Evolutionary conservation across 495 filamentous ascomycete genomes (phyloP).

Genomic region (Penicillium longicatenatum): DNA sequence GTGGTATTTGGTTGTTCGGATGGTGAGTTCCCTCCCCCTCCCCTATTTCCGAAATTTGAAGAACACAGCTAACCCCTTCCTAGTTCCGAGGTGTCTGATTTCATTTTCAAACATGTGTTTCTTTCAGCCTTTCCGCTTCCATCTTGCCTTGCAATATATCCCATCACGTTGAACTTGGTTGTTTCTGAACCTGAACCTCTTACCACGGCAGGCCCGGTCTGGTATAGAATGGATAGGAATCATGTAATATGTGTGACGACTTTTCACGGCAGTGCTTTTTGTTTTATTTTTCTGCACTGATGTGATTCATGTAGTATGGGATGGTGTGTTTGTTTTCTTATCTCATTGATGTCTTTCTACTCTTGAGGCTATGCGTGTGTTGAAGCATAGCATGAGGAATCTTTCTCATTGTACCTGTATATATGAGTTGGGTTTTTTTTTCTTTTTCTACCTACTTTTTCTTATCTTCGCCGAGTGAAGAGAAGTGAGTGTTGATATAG

Average conservation of each 20-base stretch:
- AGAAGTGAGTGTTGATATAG: slow-evolving; percentile 14
- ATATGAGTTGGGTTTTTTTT: slow-evolving; percentile 17
- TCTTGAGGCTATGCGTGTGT: slow-evolving; percentile 4
- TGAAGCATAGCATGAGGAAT: neutral
- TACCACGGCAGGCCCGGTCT: slow-evolving; percentile 40
- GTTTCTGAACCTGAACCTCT: slow-evolving; percentile 9
- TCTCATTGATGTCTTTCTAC: neutral
- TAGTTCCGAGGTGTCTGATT: slow-evolving; percentile 55
- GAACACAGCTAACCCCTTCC: slow-evolving; percentile 19
- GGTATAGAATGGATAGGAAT: slow-evolving; percentile 24
- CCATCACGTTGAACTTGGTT: slow-evolving; percentile 10
- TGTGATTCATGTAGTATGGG: slow-evolving; percentile 17
- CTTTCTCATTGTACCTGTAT: slow-evolving; percentile 22
- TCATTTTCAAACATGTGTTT: slow-evolving; percentile 17
- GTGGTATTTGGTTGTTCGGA: slow-evolving; percentile 93
- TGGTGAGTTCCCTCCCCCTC: slow-evolving; percentile 48
- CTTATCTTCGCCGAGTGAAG: slow-evolving; percentile 3
- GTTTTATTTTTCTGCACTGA: slow-evolving; percentile 7
- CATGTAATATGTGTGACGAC: slow-evolving; percentile 29
- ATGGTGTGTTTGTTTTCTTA: slow-evolving; percentile 8
- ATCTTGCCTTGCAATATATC: slow-evolving; percentile 27
- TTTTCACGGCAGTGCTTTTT: slow-evolving; percentile 1
- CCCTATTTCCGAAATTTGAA: neutral
- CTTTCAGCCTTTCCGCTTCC: slow-evolving; percentile 20
- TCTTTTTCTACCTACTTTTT: neutral